These are phyloP conservation scores for Bipolaris victoriae DNA, from an alignment of 2,329 filamentous ascomycete genomes.

Conservation along the genomic window DNA sequence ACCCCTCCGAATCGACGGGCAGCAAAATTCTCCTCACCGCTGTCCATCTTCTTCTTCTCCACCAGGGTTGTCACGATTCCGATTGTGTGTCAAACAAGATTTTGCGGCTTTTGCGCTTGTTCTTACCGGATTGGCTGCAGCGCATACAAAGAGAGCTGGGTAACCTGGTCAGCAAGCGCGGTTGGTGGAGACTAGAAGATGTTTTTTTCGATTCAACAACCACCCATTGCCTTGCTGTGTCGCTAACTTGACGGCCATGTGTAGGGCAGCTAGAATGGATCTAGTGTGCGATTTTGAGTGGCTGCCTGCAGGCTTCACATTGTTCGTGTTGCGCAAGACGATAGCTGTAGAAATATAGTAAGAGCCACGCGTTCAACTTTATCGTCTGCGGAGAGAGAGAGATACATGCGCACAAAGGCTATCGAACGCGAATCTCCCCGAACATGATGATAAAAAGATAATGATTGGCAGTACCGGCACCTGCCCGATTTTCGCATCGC, in stretches of 20 bases:
- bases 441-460: conserved; percentile 16
- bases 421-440: conserved; percentile 20
- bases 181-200: conserved; percentile 13
- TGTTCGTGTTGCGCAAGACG: conserved; percentile 27
- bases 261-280: conserved; percentile 10
- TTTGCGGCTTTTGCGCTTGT: neutral
- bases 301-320: conserved; percentile 18
- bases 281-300: neutral
- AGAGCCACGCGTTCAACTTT: conserved; percentile 28
- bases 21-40: conserved; percentile 20
- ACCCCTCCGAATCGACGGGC: conserved; percentile 12
- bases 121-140: conserved; percentile 1
- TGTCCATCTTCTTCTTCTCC: conserved; percentile 3
- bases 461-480: conserved; percentile 18
- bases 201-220: conserved; percentile 17
- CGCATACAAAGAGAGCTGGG: conserved; percentile 9
- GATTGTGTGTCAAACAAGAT: neutral
- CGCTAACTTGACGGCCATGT: conserved; percentile 26
- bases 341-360: conserved; percentile 38
- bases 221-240: conserved; percentile 15
- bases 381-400: neutral
- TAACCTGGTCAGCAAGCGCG: conserved; percentile 11
- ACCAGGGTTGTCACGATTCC: conserved; percentile 6
- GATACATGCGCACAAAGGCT: conserved; percentile 1
- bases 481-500: conserved; percentile 16